phyloP scores from a whole-genome alignment of 768 basidiomycete genomes.

The Coprinopsis marcescibilis region DNA sequence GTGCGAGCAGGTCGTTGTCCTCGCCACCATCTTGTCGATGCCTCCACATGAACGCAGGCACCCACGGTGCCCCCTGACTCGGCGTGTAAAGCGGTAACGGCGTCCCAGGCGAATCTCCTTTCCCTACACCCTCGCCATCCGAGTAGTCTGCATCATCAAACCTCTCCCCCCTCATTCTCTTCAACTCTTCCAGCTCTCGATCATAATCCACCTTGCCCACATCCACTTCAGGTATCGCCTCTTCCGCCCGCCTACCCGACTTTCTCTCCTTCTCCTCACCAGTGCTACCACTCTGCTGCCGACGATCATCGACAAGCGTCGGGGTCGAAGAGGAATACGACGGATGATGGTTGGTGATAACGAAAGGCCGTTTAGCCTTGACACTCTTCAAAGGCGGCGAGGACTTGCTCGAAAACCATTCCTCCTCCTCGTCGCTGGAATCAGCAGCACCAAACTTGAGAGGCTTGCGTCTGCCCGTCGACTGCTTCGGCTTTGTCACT shows the following conservation, averaged over 20 bases:
- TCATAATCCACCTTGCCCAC: slow-evolving; percentile 28
- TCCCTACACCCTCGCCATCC: slow-evolving; percentile 43
- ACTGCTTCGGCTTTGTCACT: slow-evolving; percentile 5
- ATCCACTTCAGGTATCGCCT: background rate
- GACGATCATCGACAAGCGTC: slow-evolving; percentile 22
- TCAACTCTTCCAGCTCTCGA: slow-evolving; percentile 35
- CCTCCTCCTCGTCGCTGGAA: slow-evolving; percentile 27
- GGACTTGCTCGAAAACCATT: slow-evolving; percentile 11
- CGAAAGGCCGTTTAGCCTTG: background rate
- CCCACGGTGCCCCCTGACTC: slow-evolving; percentile 30
- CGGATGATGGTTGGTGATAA: slow-evolving; percentile 10
- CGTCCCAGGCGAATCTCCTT: slow-evolving; percentile 12
- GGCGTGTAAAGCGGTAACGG: slow-evolving; percentile 3
- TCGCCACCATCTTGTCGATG: slow-evolving; percentile 19
- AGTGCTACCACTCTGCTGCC: background rate
- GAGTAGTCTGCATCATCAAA: slow-evolving; percentile 26
- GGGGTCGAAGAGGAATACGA: slow-evolving; percentile 21
- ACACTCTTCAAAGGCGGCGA: slow-evolving; percentile 6
- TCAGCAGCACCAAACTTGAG: slow-evolving; percentile 29
- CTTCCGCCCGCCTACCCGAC: slow-evolving; percentile 7
- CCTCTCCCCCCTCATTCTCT: slow-evolving; percentile 18
- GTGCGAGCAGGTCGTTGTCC: slow-evolving; percentile 1
- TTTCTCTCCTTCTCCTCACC: slow-evolving; percentile 10
- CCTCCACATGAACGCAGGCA: slow-evolving; percentile 44
- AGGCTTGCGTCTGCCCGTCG: slow-evolving; percentile 21